phyloP scores from a whole-genome alignment of 768 basidiomycete species.

The Pilatotrama ljubarskyi region DNA sequence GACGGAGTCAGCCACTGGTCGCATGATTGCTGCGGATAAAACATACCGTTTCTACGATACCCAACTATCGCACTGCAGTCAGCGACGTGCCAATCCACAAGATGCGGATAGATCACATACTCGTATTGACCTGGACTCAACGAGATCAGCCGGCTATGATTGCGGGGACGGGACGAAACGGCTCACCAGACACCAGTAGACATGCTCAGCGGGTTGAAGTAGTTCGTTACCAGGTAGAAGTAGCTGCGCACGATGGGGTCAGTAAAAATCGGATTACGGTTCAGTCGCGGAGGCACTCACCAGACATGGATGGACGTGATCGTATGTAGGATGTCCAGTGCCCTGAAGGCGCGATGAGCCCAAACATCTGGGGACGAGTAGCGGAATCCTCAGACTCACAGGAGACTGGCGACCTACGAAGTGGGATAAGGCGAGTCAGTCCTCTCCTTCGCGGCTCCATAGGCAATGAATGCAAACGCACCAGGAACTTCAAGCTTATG shows the following conservation, averaged over 20 bases:
- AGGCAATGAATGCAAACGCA: neutral
- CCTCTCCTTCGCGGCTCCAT: neutral
- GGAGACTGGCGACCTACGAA: neutral
- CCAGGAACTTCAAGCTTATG: neutral
- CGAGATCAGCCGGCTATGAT: neutral
- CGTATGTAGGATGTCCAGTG: conserved; percentile 4
- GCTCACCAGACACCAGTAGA: conserved; percentile 3
- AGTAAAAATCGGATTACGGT: neutral
- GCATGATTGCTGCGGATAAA: neutral
- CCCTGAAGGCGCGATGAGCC: neutral
- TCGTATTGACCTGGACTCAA: neutral
- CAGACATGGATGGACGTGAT: conserved; percentile 2
- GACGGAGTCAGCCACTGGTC: neutral
- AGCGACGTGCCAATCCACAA: neutral
- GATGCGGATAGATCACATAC: neutral
- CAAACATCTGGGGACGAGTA: neutral
- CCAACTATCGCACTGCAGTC: neutral
- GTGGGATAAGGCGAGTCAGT: neutral
- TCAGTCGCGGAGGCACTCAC: neutral
- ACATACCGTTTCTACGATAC: conserved; percentile 4
- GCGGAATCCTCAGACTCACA: neutral
- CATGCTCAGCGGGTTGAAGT: conserved; percentile 1
- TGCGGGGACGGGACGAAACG: neutral
- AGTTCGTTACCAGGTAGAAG: conserved; percentile 1
- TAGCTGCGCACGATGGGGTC: neutral